Evolutionary conservation across 352 stramenopile genomes (phyloP), one percentile per base, ranked within the genome.

Genomic region (Pythium phragmitis): DNA sequence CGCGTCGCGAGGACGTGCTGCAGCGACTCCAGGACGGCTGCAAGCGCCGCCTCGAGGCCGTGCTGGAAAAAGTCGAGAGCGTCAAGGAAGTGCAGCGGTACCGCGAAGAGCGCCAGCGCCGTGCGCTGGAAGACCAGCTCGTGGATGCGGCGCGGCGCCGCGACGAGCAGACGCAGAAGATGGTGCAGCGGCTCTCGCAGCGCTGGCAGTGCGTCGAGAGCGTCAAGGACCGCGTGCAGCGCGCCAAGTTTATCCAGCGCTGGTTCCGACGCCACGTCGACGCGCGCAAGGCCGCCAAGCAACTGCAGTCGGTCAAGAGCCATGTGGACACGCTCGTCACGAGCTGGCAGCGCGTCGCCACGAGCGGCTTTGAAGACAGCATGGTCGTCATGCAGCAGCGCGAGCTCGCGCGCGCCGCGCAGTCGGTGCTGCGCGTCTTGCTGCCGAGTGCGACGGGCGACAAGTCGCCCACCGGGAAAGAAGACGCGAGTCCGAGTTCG

Each of bases 231-330:
- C 79, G 80, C 11, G 75, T 89, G 57, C 73, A 72, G 49, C 58
- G 78, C 21, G 76, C 62, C 59, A 91, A 90, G 69, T 87, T 80
- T 57, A 89, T 91, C 69, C 85, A 91, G 74, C 79, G 79, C 17
- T 91, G 85, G 85, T 88, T 81, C 57, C 75, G 82, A 1, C 75
- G 75, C 26, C 73, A 80, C 30, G 69, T 83, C 19, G 76, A 76
- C 1, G 74, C 69, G 37, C 73, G 78, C 46, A 75, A 75, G 49
- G 77, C 73, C 19, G 77, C 75, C 9, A 52, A 47, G 9, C 71
- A 73, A 43, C 50, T 87, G 48, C 64, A 70, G 52, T 17, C 64
- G n/a, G 72, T 78, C 37, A 70, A 74, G 41, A 57, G 36, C 1
- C 71, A 86, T 36, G 68, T 85, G 30, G 60, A 52, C 26, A 74